Evolutionary conservation across 1,284 basidiomycete genomes (phyloP).

Genomic region (Ceratobasidium theobromae): DNA sequence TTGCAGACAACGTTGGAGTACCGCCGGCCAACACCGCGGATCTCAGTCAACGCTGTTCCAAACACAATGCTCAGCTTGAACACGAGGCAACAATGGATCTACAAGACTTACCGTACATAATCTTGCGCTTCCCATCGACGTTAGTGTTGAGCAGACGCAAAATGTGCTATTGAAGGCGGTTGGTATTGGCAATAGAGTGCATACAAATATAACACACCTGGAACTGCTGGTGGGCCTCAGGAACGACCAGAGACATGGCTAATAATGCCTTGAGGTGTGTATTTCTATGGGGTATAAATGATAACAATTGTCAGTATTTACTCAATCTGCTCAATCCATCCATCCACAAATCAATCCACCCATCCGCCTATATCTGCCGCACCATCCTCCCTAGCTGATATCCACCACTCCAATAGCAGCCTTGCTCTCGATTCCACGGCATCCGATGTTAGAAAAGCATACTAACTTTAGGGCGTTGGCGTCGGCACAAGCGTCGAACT

Average conservation of each 20-base stretch:
- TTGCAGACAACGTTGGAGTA: slow-evolving; percentile 99
- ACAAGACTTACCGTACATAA: slow-evolving; percentile 70
- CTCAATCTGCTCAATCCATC: slow-evolving; percentile 15
- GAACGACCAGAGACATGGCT: slow-evolving; percentile 88
- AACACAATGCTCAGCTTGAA: not conserved
- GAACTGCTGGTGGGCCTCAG: slow-evolving; percentile 90
- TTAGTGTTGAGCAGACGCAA: slow-evolving; percentile 99
- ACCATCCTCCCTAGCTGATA: not conserved
- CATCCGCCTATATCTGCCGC: slow-evolving; percentile 1
- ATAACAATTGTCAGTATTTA: not conserved
- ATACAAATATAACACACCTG: slow-evolving; percentile 57
- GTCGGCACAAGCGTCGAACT: slow-evolving; percentile 23
- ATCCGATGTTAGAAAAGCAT: not conserved
- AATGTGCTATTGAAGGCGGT: slow-evolving; percentile 69
- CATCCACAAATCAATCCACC: not conserved
- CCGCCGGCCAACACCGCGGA: slow-evolving; percentile 99
- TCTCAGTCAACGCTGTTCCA: slow-evolving; percentile 77
- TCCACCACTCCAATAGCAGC: not conserved
- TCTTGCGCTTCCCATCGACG: slow-evolving; percentile 98
- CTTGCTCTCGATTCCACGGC: not conserved
- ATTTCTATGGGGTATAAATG: not conserved
- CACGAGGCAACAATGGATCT: not conserved
- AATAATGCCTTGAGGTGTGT: slow-evolving; percentile 8
- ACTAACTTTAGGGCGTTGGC: slow-evolving; percentile 26
- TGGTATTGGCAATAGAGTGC: not conserved